These are phyloP conservation scores for Solanum ossicruentum DNA, from an alignment of 257 asterid species.

Conservation along the genomic window DNA sequence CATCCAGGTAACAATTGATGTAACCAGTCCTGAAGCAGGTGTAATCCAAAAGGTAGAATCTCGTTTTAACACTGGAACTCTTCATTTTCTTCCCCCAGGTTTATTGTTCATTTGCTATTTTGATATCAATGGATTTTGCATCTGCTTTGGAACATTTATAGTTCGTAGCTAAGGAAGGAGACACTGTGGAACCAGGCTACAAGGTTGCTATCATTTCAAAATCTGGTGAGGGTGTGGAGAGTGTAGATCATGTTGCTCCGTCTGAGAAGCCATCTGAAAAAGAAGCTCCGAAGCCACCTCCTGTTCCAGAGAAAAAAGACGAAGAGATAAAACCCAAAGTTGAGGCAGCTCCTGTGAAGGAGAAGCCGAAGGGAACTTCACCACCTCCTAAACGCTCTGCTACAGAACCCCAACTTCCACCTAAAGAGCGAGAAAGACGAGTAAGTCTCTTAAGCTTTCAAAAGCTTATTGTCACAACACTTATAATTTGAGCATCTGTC, in stretches of 20 bases:
- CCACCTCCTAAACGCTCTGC: conserved; percentile 61
- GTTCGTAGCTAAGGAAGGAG: conserved; percentile 91
- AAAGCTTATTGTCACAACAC: background rate
- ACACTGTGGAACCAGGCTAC: conserved; percentile 91
- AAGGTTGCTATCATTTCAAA: conserved; percentile 86
- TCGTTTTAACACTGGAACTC: background rate
- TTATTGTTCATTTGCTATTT: background rate
- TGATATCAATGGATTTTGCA: conserved; percentile 1
- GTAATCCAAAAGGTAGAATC: conserved; percentile 68
- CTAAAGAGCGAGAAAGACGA: conserved; percentile 93
- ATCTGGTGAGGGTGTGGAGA: conserved; percentile 70
- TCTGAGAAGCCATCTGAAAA: conserved; percentile 70
- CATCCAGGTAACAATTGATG: conserved; percentile 91
- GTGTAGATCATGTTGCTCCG: conserved; percentile 70
- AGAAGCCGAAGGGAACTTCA: conserved; percentile 25
- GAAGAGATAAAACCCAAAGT: conserved; percentile 44
- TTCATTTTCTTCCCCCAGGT: background rate
- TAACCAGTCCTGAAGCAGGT: conserved; percentile 98
- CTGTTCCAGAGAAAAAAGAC: conserved; percentile 40
- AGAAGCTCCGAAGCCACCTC: conserved; percentile 34
- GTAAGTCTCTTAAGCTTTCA: conserved; percentile 22
- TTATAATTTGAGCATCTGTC: background rate
- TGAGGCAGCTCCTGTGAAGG: conserved; percentile 37
- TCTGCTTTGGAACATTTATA: conserved; percentile 6
- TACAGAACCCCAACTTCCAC: conserved; percentile 89